These are phyloP conservation scores for Magnaporthiopsis rhizophila DNA, from an alignment of 2,329 filamentous ascomycete genomes.

Conservation along the genomic window DNA sequence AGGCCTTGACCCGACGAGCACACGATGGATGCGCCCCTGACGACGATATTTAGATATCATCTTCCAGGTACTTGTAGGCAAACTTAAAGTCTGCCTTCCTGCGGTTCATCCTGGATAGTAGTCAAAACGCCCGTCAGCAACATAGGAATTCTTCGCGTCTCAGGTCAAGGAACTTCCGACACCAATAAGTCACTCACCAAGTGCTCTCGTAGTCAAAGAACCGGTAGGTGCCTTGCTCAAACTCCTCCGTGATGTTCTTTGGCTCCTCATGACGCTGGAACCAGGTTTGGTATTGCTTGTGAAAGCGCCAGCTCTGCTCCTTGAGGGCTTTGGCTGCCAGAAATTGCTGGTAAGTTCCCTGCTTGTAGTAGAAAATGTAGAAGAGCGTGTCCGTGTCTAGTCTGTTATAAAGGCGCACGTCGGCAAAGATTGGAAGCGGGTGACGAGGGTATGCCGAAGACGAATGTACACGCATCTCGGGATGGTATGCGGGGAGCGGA, in stretches of 20 bases:
- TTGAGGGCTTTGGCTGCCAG: constrained; percentile 95
- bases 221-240: constrained; percentile 95
- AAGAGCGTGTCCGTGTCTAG: constrained; percentile 96
- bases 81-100: constrained; percentile 98
- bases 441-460: constrained; percentile 79
- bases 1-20: background rate
- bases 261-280: constrained; percentile 98
- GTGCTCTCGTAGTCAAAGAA: constrained; percentile 99
- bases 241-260: constrained; percentile 97
- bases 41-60: constrained; percentile 54
- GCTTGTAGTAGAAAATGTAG: constrained; percentile 98
- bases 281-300: constrained; percentile 99
- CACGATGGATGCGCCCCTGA: background rate
- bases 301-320: constrained; percentile 96
- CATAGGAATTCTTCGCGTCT: background rate
- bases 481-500: constrained; percentile 74
- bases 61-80: constrained; percentile 94
- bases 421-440: constrained; percentile 84
- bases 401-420: constrained; percentile 75
- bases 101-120: constrained; percentile 88
- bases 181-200: constrained; percentile 57
- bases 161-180: background rate
- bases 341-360: constrained; percentile 92
- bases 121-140: constrained; percentile 1
- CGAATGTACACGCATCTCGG: constrained; percentile 66